These are phyloP conservation scores for Penicillium mononematosum DNA, from an alignment of 495 filamentous ascomycete species.

Conservation along the genomic window DNA sequence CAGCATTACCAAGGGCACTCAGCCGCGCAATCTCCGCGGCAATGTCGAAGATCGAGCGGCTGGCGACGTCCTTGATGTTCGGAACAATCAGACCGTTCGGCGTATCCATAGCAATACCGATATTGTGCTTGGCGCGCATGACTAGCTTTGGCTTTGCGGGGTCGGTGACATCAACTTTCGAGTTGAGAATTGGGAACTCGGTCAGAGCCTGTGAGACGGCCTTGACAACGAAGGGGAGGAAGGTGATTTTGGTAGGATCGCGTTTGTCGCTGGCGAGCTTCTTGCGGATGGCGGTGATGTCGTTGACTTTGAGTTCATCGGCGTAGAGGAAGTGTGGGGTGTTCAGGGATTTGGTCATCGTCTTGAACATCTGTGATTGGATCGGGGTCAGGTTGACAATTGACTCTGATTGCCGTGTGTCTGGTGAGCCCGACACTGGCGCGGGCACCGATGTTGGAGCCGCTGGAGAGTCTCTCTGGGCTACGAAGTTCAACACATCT, in stretches of 20 bases:
- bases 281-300: slow-evolving; percentile 65
- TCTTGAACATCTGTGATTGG: slow-evolving; percentile 93
- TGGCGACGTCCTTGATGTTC: slow-evolving; percentile 84
- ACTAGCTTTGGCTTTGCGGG: slow-evolving; percentile 65
- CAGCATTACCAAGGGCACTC: slow-evolving; percentile 64
- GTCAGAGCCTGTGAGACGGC: slow-evolving; percentile 82
- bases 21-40: slow-evolving; percentile 74
- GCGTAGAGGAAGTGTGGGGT: slow-evolving; percentile 95
- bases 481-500: slow-evolving; percentile 76
- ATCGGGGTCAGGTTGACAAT: slow-evolving; percentile 66
- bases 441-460: slow-evolving; percentile 6
- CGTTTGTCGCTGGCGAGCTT: slow-evolving; percentile 51
- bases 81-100: slow-evolving; percentile 87
- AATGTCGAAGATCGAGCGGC: slow-evolving; percentile 69
- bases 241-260: slow-evolving; percentile 67
- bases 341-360: slow-evolving; percentile 87
- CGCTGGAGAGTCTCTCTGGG: slow-evolving; percentile 26
- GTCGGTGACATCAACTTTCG: slow-evolving; percentile 65
- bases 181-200: slow-evolving; percentile 82
- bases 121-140: slow-evolving; percentile 82
- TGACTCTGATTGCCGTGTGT: slow-evolving; percentile 61
- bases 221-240: slow-evolving; percentile 93
- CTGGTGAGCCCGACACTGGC: slow-evolving; percentile 20
- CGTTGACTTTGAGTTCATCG: slow-evolving; percentile 77
- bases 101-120: slow-evolving; percentile 95